A percentile compares a stretch with the other conserved stretches of the same genome.
Evolutionary conservation across 805 yeast species (phyloP).

Genomic region (Zygosaccharomyces pseudorouxii): DNA sequence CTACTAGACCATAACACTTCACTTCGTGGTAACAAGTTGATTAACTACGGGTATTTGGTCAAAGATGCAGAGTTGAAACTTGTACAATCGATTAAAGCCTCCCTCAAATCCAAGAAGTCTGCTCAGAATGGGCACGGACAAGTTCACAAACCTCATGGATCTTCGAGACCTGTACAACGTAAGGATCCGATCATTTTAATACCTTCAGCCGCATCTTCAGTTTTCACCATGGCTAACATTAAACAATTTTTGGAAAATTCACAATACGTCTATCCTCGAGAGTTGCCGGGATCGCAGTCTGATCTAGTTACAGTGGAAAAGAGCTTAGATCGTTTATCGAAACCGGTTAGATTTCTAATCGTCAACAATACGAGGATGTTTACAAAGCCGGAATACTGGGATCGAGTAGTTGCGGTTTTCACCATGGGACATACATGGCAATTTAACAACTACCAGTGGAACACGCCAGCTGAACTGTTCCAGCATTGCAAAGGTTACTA

Average conservation of each 20-base stretch:
- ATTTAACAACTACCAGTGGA: slow-evolving; percentile 79
- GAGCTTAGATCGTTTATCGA: slow-evolving; percentile 30
- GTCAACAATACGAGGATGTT: slow-evolving; percentile 85
- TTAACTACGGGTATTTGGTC: slow-evolving; percentile 63
- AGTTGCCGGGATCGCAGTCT: slow-evolving; percentile 32
- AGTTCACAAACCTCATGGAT: slow-evolving; percentile 18
- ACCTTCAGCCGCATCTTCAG: slow-evolving; percentile 75
- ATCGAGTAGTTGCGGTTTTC: slow-evolving; percentile 89
- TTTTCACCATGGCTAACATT: slow-evolving; percentile 59
- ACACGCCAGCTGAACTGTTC: slow-evolving; percentile 73
- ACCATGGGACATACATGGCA: slow-evolving; percentile 99
- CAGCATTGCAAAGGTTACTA: slow-evolving; percentile 81
- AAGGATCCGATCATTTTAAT: slow-evolving; percentile 68
- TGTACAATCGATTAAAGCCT: slow-evolving; percentile 46
- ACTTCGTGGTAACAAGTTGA: slow-evolving; percentile 60
- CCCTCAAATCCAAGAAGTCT: slow-evolving; percentile 25
- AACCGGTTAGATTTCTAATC: slow-evolving; percentile 44
- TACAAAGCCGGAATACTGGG: slow-evolving; percentile 96
- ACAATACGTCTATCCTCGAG: slow-evolving; percentile 49
- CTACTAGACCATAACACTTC: slow-evolving; percentile 56
- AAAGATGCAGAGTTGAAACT: slow-evolving; percentile 61
- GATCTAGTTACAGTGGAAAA: slow-evolving; percentile 33
- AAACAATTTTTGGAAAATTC: slow-evolving; percentile 73
- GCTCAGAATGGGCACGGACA: slow-evolving; percentile 17
- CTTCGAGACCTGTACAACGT: slow-evolving; percentile 17